phyloP scores from a whole-genome alignment of 495 filamentous ascomycete genomes.

The Penicillium bovifimosum region DNA sequence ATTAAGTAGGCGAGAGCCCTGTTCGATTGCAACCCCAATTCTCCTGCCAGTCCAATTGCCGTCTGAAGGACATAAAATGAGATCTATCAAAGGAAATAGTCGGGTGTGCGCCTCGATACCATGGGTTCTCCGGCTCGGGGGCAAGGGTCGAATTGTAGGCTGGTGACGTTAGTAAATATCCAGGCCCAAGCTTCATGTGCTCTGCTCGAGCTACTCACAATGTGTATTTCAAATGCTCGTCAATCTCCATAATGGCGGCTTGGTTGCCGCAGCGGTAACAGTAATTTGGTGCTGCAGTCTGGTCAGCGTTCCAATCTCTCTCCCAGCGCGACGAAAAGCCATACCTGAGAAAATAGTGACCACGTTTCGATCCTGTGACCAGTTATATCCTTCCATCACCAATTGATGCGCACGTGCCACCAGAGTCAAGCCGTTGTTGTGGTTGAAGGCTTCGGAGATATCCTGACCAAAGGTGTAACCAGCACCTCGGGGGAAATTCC shows the following conservation, averaged over 20 bases:
- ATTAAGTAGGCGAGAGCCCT: constrained; percentile 32
- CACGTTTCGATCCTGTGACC: constrained; percentile 94
- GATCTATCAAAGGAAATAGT: constrained; percentile 88
- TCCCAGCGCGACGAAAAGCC: constrained; percentile 14
- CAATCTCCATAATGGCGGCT: constrained; percentile 99
- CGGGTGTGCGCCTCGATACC: constrained; percentile 94
- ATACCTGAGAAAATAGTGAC: constrained; percentile 98
- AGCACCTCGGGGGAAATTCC: constrained; percentile 92
- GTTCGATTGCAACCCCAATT: constrained; percentile 29
- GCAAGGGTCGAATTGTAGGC: constrained; percentile 99
- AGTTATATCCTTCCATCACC: constrained; percentile 98
- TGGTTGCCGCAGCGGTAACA: constrained; percentile 98
- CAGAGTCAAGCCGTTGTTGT: constrained; percentile 96
- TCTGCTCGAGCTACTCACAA: constrained; percentile 70
- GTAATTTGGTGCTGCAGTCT: constrained; percentile 77
- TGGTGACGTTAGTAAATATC: constrained; percentile 28
- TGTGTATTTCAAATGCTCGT: constrained; percentile 98
- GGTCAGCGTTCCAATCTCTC: constrained; percentile 4
- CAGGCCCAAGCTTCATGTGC: no score
- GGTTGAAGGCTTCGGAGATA: constrained; percentile 99
- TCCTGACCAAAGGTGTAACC: constrained; percentile 99
- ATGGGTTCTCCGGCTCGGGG: constrained; percentile 95
- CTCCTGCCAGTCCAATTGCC: constrained; percentile 29
- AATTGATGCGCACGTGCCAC: constrained; percentile 92
- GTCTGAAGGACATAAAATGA: constrained; percentile 24